phyloP scores from a whole-genome alignment of 768 basidiomycete genomes.

The Collybia nuda region DNA sequence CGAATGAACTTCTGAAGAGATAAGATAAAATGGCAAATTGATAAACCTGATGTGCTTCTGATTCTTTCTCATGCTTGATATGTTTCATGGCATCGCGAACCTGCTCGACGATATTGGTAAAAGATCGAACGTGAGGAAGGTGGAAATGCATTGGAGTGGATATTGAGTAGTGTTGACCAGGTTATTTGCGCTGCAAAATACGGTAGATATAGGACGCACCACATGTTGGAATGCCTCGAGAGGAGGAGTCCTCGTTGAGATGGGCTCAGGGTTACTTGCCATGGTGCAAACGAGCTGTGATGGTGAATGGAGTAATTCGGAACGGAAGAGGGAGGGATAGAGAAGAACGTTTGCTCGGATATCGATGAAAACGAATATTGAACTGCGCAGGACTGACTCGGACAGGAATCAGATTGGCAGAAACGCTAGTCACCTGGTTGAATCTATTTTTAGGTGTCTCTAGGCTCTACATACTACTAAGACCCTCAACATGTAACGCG shows the following conservation, averaged over 20 bases:
- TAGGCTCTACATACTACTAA: too few species aligned
- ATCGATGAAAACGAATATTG: too few species aligned
- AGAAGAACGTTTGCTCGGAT: too few species aligned
- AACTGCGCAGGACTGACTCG: too few species aligned
- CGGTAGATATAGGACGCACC: conserved; percentile 14
- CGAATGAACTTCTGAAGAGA: conserved; percentile 4
- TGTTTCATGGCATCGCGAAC: conserved; percentile 67
- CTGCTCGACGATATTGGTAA: conserved; percentile 54
- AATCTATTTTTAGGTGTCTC: conserved; percentile 3
- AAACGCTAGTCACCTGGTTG: background rate
- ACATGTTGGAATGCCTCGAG: conserved; percentile 13
- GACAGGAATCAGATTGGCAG: too few species aligned
- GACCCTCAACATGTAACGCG: too few species aligned
- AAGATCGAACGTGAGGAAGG: conserved; percentile 41
- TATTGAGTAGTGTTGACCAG: background rate
- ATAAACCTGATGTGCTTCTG: conserved; percentile 81
- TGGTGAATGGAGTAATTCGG: conserved; percentile 11
- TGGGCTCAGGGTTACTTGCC: conserved; percentile 1
- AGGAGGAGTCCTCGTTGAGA: conserved; percentile 15
- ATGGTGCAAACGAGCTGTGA: background rate
- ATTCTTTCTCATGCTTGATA: conserved; percentile 76
- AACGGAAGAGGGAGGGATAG: too few species aligned
- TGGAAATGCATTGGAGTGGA: conserved; percentile 41
- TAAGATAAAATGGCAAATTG: conserved; percentile 7
- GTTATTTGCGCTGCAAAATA: background rate